Base-by-base conservation (phyloP, 148 eudicot species). In the Pharnaceum exiguum region DNA sequence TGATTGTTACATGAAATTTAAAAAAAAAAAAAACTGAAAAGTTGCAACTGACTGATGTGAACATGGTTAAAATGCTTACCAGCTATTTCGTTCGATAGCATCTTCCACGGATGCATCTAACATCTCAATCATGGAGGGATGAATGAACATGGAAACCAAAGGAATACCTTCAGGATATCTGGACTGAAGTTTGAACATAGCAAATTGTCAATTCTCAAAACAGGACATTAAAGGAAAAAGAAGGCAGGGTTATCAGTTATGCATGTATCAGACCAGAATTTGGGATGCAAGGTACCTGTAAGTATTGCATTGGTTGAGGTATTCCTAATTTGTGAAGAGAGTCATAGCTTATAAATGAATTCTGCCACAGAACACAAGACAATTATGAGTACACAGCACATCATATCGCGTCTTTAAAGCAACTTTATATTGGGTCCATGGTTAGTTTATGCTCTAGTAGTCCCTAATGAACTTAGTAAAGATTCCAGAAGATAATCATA, bases 111-210 rank as follows among this genome's bases (percentile, higher is more conserved):
- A 74, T 59, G 89, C 85, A 83, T 93, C 95, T 72, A 89, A 56
- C 86, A 93, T 93, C 67, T 86, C 99, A 73, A 81, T 71, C 56
- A 73, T 77, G 35, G 99, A 93, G 55, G 89, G 78, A 72, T 89
- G 99, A 68, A 81, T 84, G 67, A 93, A 93, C 62, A 78, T 62
- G 48, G 85, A 74, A 33, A 54, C 82, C 70, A 93, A 58, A 70
- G 99, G 82, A 59, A 83, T 78, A 56, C 99, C 96, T 46, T 88
- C 95, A 67, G 95, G 91, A 78, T 81, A 89, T 62, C 96, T 88
- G 65, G 99, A 79, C 99, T 93, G 79, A 52, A 73, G 63, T 63
- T 52, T 33, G 48, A 27, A 46, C 17, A 39, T 10, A 3, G 3
- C 10, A 37, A 26, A 19, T 4, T 31, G 42, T 27, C 18, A 32